Percentiles rank a stretch among this genome's conserved stretches.
phyloP scores from a whole-genome alignment of 805 yeast species.

The Scheffersomyces ergatensis region DNA sequence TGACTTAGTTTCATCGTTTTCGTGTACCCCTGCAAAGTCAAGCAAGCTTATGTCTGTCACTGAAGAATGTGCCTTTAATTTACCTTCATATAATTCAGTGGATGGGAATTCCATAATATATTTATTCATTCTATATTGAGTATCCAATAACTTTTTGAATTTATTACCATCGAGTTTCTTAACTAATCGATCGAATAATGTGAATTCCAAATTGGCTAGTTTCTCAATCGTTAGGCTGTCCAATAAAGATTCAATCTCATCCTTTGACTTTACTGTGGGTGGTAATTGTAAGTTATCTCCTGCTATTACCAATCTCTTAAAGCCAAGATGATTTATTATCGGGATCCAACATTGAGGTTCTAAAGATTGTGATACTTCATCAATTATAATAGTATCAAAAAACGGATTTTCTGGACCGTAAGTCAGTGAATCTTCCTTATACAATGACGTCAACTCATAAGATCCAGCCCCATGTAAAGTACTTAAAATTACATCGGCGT shows the following conservation, averaged over 20 bases:
- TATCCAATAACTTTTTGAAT: slow-evolving; percentile 59
- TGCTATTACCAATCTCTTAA: slow-evolving; percentile 69
- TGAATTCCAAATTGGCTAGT: slow-evolving; percentile 49
- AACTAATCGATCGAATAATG: slow-evolving; percentile 80
- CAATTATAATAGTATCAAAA: slow-evolving; percentile 83
- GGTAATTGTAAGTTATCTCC: slow-evolving; percentile 94
- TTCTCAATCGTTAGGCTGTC: slow-evolving; percentile 21
- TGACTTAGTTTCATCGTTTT: slow-evolving; percentile 52
- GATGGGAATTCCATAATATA: slow-evolving; percentile 80
- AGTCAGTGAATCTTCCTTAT: slow-evolving; percentile 24
- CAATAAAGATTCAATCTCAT: slow-evolving; percentile 8
- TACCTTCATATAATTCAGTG: slow-evolving; percentile 55
- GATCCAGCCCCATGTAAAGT: slow-evolving; percentile 90
- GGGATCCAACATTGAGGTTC: slow-evolving; percentile 99
- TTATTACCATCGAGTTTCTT: slow-evolving; percentile 36
- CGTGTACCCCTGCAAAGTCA: slow-evolving; percentile 48
- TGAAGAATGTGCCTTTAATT: slow-evolving; percentile 58
- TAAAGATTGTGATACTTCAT: slow-evolving; percentile 90
- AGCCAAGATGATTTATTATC: slow-evolving; percentile 57
- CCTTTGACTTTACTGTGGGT: slow-evolving; percentile 72
- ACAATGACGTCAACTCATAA: slow-evolving; percentile 58
- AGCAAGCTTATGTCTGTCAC: slow-evolving; percentile 51
- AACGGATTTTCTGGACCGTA: slow-evolving; percentile 29
- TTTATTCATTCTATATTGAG: slow-evolving; percentile 86
- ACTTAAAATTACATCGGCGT: slow-evolving; percentile 69